Percentiles rank a stretch among this genome's conserved stretches.
Conservation (phyloP, 2,329 filamentous ascomycete species). For the Penicillium sp. region DNA sequence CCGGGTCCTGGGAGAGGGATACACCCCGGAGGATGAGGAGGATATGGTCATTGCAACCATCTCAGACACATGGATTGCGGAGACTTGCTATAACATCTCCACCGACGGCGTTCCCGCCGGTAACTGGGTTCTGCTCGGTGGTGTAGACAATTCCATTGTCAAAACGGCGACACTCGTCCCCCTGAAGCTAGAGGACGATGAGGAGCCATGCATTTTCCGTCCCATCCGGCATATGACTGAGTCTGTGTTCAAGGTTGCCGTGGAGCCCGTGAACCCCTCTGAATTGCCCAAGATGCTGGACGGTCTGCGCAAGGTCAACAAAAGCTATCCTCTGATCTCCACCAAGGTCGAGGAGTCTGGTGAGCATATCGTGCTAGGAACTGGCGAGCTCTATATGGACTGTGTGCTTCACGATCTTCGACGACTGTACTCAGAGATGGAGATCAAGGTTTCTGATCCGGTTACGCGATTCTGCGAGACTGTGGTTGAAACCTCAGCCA, state of each 20-base stretch:
- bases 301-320: conserved; percentile 94
- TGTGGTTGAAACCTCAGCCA: conserved; percentile 94
- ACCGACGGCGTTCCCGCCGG: conserved; percentile 92
- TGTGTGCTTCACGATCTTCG: conserved; percentile 95
- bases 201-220: conserved; percentile 94
- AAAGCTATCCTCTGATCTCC: conserved; percentile 92
- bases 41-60: conserved; percentile 92
- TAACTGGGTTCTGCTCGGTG: conserved; percentile 88
- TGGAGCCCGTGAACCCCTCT: conserved; percentile 97
- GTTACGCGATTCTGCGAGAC: conserved; percentile 98
- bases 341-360: conserved; percentile 98
- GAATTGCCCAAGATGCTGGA: conserved; percentile 99
- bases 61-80: conserved; percentile 83
- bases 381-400: conserved; percentile 99
- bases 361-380: conserved; percentile 93
- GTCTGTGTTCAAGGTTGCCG: conserved; percentile 95
- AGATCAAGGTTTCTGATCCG: conserved; percentile 97
- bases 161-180: conserved; percentile 93
- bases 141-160: conserved; percentile 96
- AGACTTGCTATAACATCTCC: conserved; percentile 90
- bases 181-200: conserved; percentile 78
- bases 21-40: conserved; percentile 96
- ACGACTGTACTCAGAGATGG: conserved; percentile 96
- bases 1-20: conserved; percentile 90
- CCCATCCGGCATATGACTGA: conserved; percentile 94